Evolutionary conservation across 768 basidiomycete species (phyloP), one percentile per base, ranked within the genome.

Genomic region (Hysterangium stoloniferum): DNA sequence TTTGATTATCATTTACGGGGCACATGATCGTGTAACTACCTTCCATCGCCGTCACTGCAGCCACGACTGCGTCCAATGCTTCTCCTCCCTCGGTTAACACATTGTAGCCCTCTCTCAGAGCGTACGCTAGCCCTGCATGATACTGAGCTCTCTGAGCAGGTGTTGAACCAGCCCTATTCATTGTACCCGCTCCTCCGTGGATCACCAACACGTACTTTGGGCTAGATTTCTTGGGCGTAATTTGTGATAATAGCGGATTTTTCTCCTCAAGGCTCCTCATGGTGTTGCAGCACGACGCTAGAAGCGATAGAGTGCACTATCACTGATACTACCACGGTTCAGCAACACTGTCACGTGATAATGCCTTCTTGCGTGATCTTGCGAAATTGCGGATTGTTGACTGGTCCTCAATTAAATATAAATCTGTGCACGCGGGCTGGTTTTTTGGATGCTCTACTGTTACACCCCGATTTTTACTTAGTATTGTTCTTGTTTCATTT

Each of bases 171-270:
- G 71, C 63, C 52, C 71, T 75, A 27, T 67, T 67, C 75, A 89
- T 84, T 1, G 77, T 82, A 1, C 85, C 85, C 0, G 87, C 85
- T 6, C 87, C 88, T 28, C 88, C 88, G 61, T 91, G 86, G 54
- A 90, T 79, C 25, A 85, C 82, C 1, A 91, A 71, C 28, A 74
- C 67, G 53, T 64, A 62, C 32, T 61, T 65, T 22, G 56, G 25
- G 20, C 17, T 13, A 17, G 40, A n/a, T 15, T 27, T 40, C 11
- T 24, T 9, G 27, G 12, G 9, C 12, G 19, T 24, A 28, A 20
- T 1, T 5, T 27, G 35, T 25, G 15, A 6, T 13, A 52, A 32
- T n/a, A 52, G 32, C 4, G 44, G 38, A 5, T 11, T 4, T 4
- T 52, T 52, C 35, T 45, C 51, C 24, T 4, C n/a, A n/a, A n/a